These are phyloP conservation scores for Lyophyllum decastes DNA, from an alignment of 768 basidiomycete genomes.

Conservation along the genomic window DNA sequence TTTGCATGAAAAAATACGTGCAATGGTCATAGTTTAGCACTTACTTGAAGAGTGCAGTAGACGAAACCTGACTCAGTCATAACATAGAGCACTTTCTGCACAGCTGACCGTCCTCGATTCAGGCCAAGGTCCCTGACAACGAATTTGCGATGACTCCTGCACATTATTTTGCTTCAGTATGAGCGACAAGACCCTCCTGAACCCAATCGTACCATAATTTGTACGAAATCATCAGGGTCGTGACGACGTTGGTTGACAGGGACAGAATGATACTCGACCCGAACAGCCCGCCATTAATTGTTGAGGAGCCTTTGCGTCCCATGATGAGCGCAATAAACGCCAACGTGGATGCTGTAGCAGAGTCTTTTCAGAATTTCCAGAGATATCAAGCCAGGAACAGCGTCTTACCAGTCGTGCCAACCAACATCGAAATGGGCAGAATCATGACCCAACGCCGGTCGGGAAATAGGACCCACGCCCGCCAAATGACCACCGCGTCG, in stretches of 20 bases:
- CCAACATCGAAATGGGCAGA: background rate
- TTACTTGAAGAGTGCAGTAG: constrained; percentile 5
- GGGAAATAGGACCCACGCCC: constrained; percentile 7
- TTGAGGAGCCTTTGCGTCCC: background rate
- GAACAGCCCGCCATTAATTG: background rate
- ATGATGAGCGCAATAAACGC: background rate
- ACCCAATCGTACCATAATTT: constrained; percentile 6
- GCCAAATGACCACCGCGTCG: constrained; percentile 11
- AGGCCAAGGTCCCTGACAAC: background rate
- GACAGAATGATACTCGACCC: constrained; percentile 6
- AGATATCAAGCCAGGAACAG: background rate
- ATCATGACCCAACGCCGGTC: constrained; percentile 3
- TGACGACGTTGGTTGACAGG: constrained; percentile 5
- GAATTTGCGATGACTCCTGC: constrained; percentile 3
- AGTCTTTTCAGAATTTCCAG: background rate
- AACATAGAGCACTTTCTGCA: constrained; percentile 3
- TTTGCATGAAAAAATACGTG: background rate
- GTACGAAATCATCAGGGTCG: constrained; percentile 4
- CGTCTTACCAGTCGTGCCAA: constrained; percentile 9
- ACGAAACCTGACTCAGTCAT: constrained; percentile 5
- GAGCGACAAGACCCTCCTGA: background rate
- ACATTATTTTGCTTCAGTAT: background rate
- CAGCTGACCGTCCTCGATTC: background rate
- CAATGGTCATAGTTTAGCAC: background rate
- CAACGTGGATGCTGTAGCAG: background rate